Evolutionary conservation across 345 rosid species (phyloP), one percentile per base, ranked within the genome.

Genomic region (Murraya paniculata): DNA sequence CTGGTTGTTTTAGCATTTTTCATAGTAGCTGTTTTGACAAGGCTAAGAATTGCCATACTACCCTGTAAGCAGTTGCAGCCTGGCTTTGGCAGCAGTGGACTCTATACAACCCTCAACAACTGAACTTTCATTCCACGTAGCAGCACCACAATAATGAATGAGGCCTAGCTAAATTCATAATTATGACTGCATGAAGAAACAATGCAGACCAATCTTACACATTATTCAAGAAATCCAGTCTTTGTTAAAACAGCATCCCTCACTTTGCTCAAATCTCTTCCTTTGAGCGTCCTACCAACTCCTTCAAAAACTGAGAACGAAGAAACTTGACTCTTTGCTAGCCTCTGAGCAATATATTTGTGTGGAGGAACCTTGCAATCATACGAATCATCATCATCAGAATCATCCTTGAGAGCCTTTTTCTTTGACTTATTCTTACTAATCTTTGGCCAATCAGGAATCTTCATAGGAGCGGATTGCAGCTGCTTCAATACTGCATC

Each of bases 241-340:
- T 78, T 87, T 58, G 87, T 92, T 79, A 95, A 80, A 11, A 93
- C 82, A 64, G 95, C 93, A 80, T 95, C 85, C 81, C 98, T 92
- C 61, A 95, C 89, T 77, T 79, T 87, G 80, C 92, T 87, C 48
- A 95, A 87, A 71, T 93, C 97, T 82, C 98, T 83, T 67, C 97
- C 98, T 84, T 91, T 95, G 71, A 95, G 84, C 41, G 85, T 93
- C 88, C 97, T 88, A 21, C 98, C 95, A 45, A 79, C 91, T 45
- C 98, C 98, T 90, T 95, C 97, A 73, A 85, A 79, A 6, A 93
- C 98, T 5, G 97, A 89, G 68, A 89, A 91, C 16, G 93, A 84
- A 30, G 90, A 89, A n/a, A 90, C 86, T 64, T 86, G 92, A 59
- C 88, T 89, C 79, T 89, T 84, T 71, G 89, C 87, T 21, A 87